A percentile compares a stretch with the other conserved stretches of the same genome.
These are phyloP conservation scores for Diaporthe longicolla DNA, from an alignment of 2,329 filamentous ascomycete species.

Conservation along the genomic window DNA sequence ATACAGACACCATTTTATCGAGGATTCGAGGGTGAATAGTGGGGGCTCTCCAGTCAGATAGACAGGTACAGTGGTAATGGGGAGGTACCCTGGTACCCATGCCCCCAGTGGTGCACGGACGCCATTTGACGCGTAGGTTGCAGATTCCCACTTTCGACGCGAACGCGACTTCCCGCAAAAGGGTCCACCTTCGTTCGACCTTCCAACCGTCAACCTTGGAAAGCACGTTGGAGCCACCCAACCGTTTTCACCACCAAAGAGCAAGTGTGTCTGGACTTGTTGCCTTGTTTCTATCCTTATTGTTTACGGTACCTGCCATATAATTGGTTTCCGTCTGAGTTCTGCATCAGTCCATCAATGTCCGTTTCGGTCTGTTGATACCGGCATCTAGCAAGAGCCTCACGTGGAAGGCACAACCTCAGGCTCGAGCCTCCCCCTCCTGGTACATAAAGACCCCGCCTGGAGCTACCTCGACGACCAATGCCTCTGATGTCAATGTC, in stretches of 20 bases:
- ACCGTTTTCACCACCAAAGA: slow-evolving; percentile 2
- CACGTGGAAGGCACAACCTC: slow-evolving; percentile 27
- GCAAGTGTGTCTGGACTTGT: not conserved
- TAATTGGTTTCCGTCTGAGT: not conserved
- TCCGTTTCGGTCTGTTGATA: not conserved
- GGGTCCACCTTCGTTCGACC: slow-evolving; percentile 27
- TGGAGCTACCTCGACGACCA: slow-evolving; percentile 40
- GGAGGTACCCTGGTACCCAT: slow-evolving; percentile 20
- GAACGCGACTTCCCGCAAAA: slow-evolving; percentile 36
- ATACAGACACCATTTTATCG: too few species aligned
- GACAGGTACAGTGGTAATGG: not conserved
- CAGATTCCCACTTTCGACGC: slow-evolving; percentile 36
- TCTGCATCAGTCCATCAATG: slow-evolving; percentile 12
- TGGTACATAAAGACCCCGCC: not conserved
- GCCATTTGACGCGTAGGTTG: slow-evolving; percentile 28
- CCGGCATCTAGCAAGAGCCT: slow-evolving; percentile 23
- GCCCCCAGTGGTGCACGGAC: slow-evolving; percentile 8
- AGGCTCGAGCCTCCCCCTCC: slow-evolving; percentile 5
- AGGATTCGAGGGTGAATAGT: too few species aligned
- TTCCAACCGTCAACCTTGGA: slow-evolving; percentile 34
- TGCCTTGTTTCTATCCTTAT: not conserved
- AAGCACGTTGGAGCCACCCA: slow-evolving; percentile 14
- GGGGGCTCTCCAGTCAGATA: not conserved
- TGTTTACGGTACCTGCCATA: not conserved
- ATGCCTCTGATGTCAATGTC: slow-evolving; percentile 66